phyloP scores from a whole-genome alignment of 2,329 filamentous ascomycete species.

The Cladosporium sphaerospermum region DNA sequence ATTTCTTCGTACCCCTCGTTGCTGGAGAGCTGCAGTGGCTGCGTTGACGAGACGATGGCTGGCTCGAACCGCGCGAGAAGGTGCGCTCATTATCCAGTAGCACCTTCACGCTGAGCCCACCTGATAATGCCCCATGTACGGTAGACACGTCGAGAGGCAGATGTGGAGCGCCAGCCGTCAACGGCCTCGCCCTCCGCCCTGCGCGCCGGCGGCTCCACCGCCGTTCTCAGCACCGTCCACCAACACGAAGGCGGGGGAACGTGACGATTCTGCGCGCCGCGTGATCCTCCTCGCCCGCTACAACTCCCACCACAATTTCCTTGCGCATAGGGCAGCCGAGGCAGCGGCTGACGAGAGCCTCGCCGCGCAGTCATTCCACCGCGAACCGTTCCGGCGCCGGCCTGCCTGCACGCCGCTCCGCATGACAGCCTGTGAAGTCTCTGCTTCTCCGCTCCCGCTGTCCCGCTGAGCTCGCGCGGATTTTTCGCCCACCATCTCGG shows the following conservation, averaged over 20 bases:
- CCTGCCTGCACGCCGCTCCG: background rate
- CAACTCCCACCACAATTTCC: background rate
- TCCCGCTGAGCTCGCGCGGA: slow-evolving; percentile 11
- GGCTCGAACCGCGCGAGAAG: background rate
- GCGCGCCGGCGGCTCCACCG: background rate
- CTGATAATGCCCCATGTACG: background rate
- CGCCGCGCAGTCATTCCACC: background rate
- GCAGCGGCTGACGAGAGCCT: background rate
- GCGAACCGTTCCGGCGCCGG: background rate
- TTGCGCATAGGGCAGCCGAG: background rate
- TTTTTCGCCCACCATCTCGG: slow-evolving; percentile 16
- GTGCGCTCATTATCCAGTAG: background rate
- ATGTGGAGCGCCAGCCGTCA: background rate
- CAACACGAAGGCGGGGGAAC: slow-evolving; percentile 1
- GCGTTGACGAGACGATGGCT: background rate
- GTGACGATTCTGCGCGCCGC: slow-evolving; percentile 7
- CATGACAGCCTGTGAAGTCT: background rate
- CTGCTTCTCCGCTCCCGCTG: slow-evolving; percentile 1
- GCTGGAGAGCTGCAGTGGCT: background rate
- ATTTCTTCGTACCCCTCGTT: background rate
- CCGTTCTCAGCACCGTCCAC: background rate
- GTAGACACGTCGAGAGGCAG: background rate
- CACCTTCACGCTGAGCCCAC: background rate
- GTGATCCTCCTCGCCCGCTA: background rate
- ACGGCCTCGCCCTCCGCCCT: background rate